phyloP scores from a whole-genome alignment of 75 land plant genomes.

The Pinus albicaulis region DNA sequence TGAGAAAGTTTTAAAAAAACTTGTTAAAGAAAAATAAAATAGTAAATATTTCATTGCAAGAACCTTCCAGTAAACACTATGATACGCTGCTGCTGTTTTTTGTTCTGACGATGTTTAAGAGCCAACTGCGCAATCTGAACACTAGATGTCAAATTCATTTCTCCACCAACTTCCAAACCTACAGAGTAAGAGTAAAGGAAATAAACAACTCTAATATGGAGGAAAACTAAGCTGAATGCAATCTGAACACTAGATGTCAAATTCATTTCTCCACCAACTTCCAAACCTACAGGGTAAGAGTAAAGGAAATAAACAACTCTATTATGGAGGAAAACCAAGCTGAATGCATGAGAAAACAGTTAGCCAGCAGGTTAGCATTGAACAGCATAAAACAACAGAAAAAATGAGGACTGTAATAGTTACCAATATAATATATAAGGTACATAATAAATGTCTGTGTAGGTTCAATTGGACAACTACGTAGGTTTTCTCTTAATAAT shows the following conservation, averaged over 20 bases:
- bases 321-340: neutral
- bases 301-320: neutral
- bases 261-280: slow-evolving; percentile 43
- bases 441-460: too few relatives aligned
- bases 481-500: too few relatives aligned
- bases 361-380: too few relatives aligned
- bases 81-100: slow-evolving; percentile 48
- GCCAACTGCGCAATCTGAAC: slow-evolving; percentile 52
- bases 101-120: slow-evolving; percentile 52
- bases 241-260: slow-evolving; percentile 41
- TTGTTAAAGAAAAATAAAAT: neutral
- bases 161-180: slow-evolving; percentile 50
- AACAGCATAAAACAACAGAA: too few relatives aligned
- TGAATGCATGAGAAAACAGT: neutral
- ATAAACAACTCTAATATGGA: neutral
- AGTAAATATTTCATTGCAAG: neutral
- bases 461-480: too few relatives aligned
- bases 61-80: slow-evolving; percentile 53
- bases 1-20: neutral
- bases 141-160: slow-evolving; percentile 35
- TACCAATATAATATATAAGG: too few relatives aligned
- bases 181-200: neutral
- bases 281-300: slow-evolving; percentile 23
- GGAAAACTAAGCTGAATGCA: too few relatives aligned
- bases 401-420: too few relatives aligned